Percentiles rank a stretch among this genome's conserved stretches.
phyloP scores from a whole-genome alignment of 2,329 filamentous ascomycete species.

The Xylariaceae sp. region DNA sequence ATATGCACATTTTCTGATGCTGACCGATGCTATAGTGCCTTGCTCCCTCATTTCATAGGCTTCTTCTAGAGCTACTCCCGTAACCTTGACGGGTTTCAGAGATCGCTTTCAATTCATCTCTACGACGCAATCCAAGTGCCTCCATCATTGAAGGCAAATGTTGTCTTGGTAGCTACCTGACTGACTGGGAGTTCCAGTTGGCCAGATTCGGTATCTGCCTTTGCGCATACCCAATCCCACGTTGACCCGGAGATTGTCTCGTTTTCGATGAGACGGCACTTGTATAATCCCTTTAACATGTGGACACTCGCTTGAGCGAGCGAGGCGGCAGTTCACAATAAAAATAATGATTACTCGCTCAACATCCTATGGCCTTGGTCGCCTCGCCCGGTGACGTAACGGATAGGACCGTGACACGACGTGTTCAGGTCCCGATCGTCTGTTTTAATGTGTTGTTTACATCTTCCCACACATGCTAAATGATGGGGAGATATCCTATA shows the following conservation, averaged over 20 bases:
- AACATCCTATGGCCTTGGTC: background rate
- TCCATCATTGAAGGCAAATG: slow-evolving; percentile 1
- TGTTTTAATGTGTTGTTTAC: background rate
- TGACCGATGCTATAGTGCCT: slow-evolving; percentile 30
- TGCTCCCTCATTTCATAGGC: slow-evolving; percentile 49
- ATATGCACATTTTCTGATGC: background rate
- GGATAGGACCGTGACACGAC: background rate
- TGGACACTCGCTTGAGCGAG: slow-evolving; percentile 13
- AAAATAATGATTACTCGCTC: slow-evolving; percentile 20
- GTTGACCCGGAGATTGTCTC: slow-evolving; percentile 11
- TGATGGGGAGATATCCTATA: background rate
- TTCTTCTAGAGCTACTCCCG: slow-evolving; percentile 37
- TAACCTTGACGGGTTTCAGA: slow-evolving; percentile 7
- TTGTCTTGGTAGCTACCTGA: slow-evolving; percentile 4
- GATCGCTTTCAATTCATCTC: slow-evolving; percentile 13
- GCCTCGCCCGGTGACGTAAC: background rate
- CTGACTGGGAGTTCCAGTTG: slow-evolving; percentile 6
- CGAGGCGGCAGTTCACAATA: slow-evolving; percentile 12
- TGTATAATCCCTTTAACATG: slow-evolving; percentile 19
- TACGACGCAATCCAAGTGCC: background rate
- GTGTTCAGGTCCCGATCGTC: background rate
- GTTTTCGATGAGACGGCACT: slow-evolving; percentile 13
- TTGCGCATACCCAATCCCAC: slow-evolving; percentile 19
- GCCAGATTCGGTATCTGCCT: slow-evolving; percentile 12
- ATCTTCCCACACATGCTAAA: background rate